These are phyloP conservation scores for Tolypocladium tundrense DNA, from an alignment of 2,329 filamentous ascomycete genomes.

Conservation along the genomic window DNA sequence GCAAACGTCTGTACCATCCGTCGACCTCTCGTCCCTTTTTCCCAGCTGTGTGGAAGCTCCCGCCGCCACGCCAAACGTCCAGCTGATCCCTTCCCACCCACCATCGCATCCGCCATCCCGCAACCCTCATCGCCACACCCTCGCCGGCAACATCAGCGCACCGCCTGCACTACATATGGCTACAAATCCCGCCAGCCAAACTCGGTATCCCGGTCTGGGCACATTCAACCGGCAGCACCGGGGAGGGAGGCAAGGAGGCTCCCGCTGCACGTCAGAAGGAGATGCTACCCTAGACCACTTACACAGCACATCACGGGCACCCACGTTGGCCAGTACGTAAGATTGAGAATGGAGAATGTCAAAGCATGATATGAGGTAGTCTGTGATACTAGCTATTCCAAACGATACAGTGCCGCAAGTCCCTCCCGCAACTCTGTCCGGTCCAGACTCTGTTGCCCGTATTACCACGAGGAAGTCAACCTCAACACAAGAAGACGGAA, in stretches of 20 bases:
- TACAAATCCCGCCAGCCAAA: background rate
- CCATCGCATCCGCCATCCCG: background rate
- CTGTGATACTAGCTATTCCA: background rate
- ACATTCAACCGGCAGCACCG: background rate
- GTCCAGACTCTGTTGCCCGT: background rate
- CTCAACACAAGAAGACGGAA: background rate
- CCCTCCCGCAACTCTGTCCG: background rate
- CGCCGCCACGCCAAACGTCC: background rate
- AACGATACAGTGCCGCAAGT: background rate
- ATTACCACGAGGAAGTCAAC: background rate
- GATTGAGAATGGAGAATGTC: background rate
- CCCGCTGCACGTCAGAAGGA: background rate
- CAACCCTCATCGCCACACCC: background rate
- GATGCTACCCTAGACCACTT: background rate
- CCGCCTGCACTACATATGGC: background rate
- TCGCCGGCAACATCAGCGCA: background rate
- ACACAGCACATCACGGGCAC: background rate
- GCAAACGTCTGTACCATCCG: no score
- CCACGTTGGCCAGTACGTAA: background rate
- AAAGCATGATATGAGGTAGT: background rate
- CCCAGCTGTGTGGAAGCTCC: background rate
- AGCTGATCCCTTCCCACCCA: background rate
- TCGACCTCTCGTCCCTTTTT: background rate
- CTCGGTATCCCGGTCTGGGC: background rate
- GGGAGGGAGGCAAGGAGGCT: background rate